Base-by-base conservation (phyloP, 805 yeast species). In the Saturnispora gosingensis region DNA sequence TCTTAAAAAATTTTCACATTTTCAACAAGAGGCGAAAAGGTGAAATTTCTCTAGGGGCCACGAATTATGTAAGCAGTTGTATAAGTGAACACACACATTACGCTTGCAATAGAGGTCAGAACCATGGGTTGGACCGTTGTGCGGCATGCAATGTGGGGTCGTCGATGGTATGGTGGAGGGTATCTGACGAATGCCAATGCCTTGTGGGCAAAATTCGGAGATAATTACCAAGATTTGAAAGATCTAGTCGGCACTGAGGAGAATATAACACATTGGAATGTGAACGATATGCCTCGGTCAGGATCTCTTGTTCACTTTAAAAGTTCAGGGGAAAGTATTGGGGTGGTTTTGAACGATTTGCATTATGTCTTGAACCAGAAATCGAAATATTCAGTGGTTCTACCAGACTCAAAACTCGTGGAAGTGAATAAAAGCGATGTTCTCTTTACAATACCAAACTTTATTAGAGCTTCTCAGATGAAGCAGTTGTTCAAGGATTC, bases 381-480 rank as follows among this genome's bases (percentile, higher is more conserved):
- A 10, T 40, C 46, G 13, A 36, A 25, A 5, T 43, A 50, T 20
- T 34, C 50, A 13, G 52, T 60, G 3, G 46, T 61, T 18, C 44
- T 56, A 36, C 48, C 59, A 9, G 51, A 69, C 34, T 75, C 76
- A 16, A 84, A 82, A 54, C 82, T 80, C 53, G 76, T 74, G 4
- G 75, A 72, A 16, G 73, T 75, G 5, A 70, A 73, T 5, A 77
- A 71, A 34, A 70, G 67, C 44, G 75, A 71, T 66, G 82, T 82
- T 53, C 76, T 52, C 1, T 59, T 61, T 40, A 36, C 46, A 13
- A 25, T 54, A n/a, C 53, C 54, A 11, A 36, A 50, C 3, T 58
- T 60, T 32, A 46, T 60, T 4, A 39, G 40, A n/a, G 18, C 43
- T 4, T 10, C 34, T 6, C 5, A 28, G 35, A 34, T 52, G 52